Conservation (phyloP, 306 rosid genomes). For the Trifolium fragiferum region DNA sequence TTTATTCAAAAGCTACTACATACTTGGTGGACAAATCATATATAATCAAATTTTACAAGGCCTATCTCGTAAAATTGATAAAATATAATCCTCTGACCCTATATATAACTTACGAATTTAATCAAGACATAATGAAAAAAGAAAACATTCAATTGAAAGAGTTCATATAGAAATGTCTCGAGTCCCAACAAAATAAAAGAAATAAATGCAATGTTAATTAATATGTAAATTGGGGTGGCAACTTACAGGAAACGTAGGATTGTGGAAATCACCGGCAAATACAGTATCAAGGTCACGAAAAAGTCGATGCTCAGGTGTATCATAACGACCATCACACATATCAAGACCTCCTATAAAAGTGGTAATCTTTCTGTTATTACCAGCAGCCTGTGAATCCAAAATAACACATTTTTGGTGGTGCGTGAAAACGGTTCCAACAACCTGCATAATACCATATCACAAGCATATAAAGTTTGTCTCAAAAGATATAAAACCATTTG, state of each 20-base stretch:
- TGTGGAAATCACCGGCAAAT: slow-evolving; percentile 73
- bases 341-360: slow-evolving; percentile 95
- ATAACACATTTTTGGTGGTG: slow-evolving; percentile 97
- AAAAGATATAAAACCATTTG: slow-evolving; percentile 13
- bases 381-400: slow-evolving; percentile 82
- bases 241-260: slow-evolving; percentile 88
- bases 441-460: slow-evolving; percentile 56
- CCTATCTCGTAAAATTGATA: slow-evolving; percentile 9
- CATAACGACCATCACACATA: slow-evolving; percentile 97
- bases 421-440: slow-evolving; percentile 86
- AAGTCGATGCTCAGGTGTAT: slow-evolving; percentile 91
- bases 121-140: not conserved
- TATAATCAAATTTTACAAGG: not conserved
- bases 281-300: slow-evolving; percentile 71
- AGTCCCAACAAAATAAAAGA: slow-evolving; percentile 26
- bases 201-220: slow-evolving; percentile 14
- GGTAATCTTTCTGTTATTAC: slow-evolving; percentile 82
- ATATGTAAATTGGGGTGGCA: slow-evolving; percentile 16
- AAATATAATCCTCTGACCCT: not conserved
- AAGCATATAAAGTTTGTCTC: slow-evolving; percentile 36
- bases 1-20: slow-evolving; percentile 20
- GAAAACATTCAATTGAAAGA: slow-evolving; percentile 26
- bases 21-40: slow-evolving; percentile 17
- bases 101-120: slow-evolving; percentile 3
- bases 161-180: slow-evolving; percentile 2